phyloP scores from a whole-genome alignment of 441 rosid species.

The Populus hybrid region DNA sequence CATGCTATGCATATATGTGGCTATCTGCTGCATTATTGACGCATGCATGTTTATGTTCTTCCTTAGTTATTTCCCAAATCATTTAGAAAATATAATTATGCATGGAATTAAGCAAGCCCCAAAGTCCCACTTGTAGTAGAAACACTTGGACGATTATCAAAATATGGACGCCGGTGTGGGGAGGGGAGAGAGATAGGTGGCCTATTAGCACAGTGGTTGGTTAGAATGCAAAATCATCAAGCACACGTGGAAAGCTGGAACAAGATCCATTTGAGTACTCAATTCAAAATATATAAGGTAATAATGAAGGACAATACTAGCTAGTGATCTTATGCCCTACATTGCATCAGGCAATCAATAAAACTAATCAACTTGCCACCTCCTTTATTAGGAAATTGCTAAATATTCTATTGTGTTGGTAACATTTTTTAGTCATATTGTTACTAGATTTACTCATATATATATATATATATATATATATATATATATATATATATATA shows the following conservation, averaged over 20 bases:
- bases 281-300: not conserved
- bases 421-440: too few species aligned
- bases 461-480: too few species aligned
- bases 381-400: constrained; percentile 6
- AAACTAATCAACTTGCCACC: constrained; percentile 5
- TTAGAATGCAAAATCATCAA: constrained; percentile 21
- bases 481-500: not conserved
- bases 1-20: too few species aligned
- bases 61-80: not conserved
- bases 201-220: constrained; percentile 28
- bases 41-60: not conserved
- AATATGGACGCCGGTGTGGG: not conserved
- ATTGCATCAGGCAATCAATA: constrained; percentile 17
- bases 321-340: constrained; percentile 18
- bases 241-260: constrained; percentile 31
- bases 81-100: not conserved
- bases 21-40: not conserved
- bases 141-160: not conserved
- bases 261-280: constrained; percentile 1
- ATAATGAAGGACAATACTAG: constrained; percentile 10
- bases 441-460: not conserved
- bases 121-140: not conserved
- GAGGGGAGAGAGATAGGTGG: constrained; percentile 19
- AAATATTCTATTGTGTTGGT: not conserved
- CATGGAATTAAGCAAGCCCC: not conserved